Base-by-base conservation (phyloP, 169 alveolate genomes). In the Eimeria sp. region DNA sequence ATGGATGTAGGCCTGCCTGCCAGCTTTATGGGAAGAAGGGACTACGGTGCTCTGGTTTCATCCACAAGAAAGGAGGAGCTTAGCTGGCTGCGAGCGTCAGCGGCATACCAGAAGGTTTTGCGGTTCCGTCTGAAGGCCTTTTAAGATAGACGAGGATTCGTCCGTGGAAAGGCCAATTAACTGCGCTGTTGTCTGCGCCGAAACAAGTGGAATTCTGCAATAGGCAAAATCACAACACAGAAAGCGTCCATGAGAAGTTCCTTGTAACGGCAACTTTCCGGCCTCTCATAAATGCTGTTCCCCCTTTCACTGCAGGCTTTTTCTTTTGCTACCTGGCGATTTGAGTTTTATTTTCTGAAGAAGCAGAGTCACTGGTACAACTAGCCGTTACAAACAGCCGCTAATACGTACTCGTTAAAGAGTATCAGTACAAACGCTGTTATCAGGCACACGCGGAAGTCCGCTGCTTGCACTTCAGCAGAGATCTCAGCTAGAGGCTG, bases 391-490 rank as follows among this genome's bases (percentile, higher is more conserved):
- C 47, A 45, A 67, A 10, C n/a, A 49, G 65, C 65, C 43, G 10
- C 61, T 43, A n/a, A 9, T 43, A 10, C 94, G 40, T 87, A 87
- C 94, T 87, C 94, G 47, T 87, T 87, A 45, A 87, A 87, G 67
- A 87, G 94, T 13, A 87, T 83, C 80, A 87, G 65, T 75, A 87
- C 58, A n/a, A 87, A 75, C 22, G 94, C 49, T 43, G 94, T 43
- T 20, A 51, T 43, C 65, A 87, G 70, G 83, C 94, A 87, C 9
- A 87, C 83, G 83, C 94, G 94, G 45, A 87, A 87, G 65, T 45
- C 45, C 5, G 63, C 83, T 13, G 63, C n/a, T 49, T 61, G 11
- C 75, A 51, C 13, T 22, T 45, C 34, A 3, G 34, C 22, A 65
- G 27, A 87, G 63, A 30, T 43, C 51, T 67, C 63, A 51, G 18